phyloP scores from a whole-genome alignment of 1,284 basidiomycete species.

The Leucoagaricus sp. region DNA sequence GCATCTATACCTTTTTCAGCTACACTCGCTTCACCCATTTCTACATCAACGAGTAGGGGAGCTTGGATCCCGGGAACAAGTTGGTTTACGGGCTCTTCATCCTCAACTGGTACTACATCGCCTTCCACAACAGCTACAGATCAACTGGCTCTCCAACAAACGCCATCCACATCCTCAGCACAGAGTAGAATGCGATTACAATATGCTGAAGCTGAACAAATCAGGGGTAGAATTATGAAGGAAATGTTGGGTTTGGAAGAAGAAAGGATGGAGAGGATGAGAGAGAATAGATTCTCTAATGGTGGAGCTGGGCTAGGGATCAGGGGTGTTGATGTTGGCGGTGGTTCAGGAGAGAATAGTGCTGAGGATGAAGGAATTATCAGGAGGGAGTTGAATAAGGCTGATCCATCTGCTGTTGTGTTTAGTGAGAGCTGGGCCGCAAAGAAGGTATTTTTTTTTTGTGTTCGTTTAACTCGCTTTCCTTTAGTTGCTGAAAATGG shows the following conservation, averaged over 20 bases:
- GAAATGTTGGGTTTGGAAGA: slow-evolving; percentile 98
- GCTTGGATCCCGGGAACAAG: slow-evolving; percentile 69
- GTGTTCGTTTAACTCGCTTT: too few relatives aligned
- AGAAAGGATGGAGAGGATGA: slow-evolving; percentile 95
- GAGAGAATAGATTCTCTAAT: slow-evolving; percentile 48
- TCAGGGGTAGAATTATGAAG: slow-evolving; percentile 95
- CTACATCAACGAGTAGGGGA: slow-evolving; percentile 30
- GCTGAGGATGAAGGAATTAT: slow-evolving; percentile 93
- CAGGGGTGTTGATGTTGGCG: slow-evolving; percentile 40
- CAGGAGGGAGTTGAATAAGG: slow-evolving; percentile 90
- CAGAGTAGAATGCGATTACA: slow-evolving; percentile 49
- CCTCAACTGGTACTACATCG: not conserved
- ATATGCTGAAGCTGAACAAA: slow-evolving; percentile 82
- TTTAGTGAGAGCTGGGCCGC: slow-evolving; percentile 95
- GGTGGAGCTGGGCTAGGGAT: slow-evolving; percentile 47
- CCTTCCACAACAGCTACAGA: not conserved
- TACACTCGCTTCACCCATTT: slow-evolving; percentile 30
- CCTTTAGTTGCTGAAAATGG: too few relatives aligned
- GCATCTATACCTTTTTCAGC: slow-evolving; percentile 30
- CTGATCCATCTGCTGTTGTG: slow-evolving; percentile 93
- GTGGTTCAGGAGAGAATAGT: slow-evolving; percentile 57
- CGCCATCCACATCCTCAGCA: not conserved
- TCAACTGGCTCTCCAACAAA: not conserved
- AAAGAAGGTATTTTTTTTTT: slow-evolving; percentile 72
- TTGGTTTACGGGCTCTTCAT: slow-evolving; percentile 43